phyloP scores from a whole-genome alignment of 345 rosid genomes.

The Eucalyptus dawsonii region DNA sequence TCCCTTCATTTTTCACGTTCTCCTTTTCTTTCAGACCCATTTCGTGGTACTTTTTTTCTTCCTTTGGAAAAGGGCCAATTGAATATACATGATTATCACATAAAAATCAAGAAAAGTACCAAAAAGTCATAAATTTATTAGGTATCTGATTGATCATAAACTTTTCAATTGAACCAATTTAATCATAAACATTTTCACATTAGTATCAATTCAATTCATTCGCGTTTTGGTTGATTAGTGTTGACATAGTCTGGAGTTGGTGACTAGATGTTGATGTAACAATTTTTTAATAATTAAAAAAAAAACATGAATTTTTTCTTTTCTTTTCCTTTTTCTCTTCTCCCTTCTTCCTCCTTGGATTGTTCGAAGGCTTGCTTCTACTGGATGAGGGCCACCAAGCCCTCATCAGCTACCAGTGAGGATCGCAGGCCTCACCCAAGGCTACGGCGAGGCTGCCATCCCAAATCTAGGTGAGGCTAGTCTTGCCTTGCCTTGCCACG shows the following conservation, averaged over 20 bases:
- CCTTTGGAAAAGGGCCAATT: neutral
- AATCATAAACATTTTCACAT: too few relatives aligned
- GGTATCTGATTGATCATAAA: too few relatives aligned
- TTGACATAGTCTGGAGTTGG: rapidly evolving
- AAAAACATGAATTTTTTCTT: too few relatives aligned
- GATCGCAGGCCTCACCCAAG: rapidly evolving
- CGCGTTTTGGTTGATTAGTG: rapidly evolving
- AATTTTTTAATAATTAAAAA: too few relatives aligned
- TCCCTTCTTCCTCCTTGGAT: too few relatives aligned
- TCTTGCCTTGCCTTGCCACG: too few relatives aligned
- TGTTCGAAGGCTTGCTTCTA: rapidly evolving
- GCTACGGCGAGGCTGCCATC: rapidly evolving
- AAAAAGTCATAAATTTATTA: rapidly evolving
- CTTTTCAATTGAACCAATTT: too few relatives aligned
- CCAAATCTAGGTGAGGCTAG: too few relatives aligned
- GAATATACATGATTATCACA: neutral
- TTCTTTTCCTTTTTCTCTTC: too few relatives aligned
- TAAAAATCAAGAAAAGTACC: neutral
- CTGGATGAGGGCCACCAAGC: too few relatives aligned
- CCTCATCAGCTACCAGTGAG: rapidly evolving
- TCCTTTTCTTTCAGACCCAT: neutral
- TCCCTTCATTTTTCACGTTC: neutral
- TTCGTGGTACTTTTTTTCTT: neutral
- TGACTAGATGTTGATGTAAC: too few relatives aligned
- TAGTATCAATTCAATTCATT: too few relatives aligned